A percentile compares a stretch with the other conserved stretches of the same genome.
Evolutionary conservation across 352 stramenopile species (phyloP).

Genomic region (Thalassiosira delicatula): DNA sequence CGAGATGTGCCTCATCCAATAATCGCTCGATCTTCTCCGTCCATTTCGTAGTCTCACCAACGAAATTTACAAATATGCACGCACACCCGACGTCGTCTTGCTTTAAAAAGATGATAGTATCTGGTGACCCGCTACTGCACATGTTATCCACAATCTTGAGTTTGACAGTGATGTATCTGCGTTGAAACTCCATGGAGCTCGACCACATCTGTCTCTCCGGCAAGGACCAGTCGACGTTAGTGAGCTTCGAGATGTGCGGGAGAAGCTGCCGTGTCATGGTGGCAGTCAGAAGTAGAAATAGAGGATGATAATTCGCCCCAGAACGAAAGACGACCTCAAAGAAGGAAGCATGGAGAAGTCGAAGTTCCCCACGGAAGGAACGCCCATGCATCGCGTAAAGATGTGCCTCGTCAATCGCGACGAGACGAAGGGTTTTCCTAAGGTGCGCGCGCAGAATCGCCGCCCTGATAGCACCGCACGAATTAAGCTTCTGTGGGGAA

Average conservation of each 20-base stretch:
- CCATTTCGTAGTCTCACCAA: neutral
- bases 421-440: neutral
- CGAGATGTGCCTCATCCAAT: neutral
- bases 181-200: neutral
- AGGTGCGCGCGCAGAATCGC: no score
- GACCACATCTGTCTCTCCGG: neutral
- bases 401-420: constrained; percentile 23
- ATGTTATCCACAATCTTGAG: neutral
- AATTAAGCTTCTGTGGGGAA: neutral
- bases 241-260: neutral
- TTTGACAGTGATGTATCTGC: neutral
- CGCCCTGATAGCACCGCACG: no score
- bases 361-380: neutral
- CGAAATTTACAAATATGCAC: neutral
- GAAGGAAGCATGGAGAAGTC: neutral
- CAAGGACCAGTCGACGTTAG: neutral
- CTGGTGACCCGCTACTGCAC: neutral
- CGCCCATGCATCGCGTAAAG: constrained; percentile 8
- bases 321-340: neutral
- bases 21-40: neutral
- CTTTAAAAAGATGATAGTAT: neutral
- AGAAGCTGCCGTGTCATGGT: neutral
- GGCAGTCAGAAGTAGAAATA: neutral
- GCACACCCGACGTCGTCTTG: neutral
- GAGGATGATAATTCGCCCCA: neutral